Evolutionary conservation across 2,329 filamentous ascomycete species (phyloP), one percentile per base, ranked within the genome.

Genomic region (Stagonosporopsis chrysanthemi): DNA sequence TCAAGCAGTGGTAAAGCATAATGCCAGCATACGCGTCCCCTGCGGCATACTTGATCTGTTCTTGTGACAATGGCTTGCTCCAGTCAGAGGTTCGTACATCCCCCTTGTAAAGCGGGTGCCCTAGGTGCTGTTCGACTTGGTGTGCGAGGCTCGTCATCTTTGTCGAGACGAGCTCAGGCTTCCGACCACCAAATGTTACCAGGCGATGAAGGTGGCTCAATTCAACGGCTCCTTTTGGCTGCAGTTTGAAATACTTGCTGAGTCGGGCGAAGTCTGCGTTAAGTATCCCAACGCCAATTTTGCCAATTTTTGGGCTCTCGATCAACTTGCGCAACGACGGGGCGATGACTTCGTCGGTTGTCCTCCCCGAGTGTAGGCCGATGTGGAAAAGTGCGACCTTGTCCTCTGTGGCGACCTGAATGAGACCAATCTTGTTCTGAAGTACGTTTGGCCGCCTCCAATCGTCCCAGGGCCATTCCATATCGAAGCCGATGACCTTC

Each of bases 1-100:
- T 89, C 61, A 97, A 80, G 4, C 84, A 82, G 52, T 90, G 81
- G 67, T 86, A 96, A 0, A 97, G 79, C 65, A 91, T 89, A 14
- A 93, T 76, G 3, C 89, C 89, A 31, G 92, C 92, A 71, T 97
- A 97, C 0, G 92, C 90, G 75, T 97, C 94, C 0, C 89, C 86
- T 2, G 92, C 92, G n/a, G 93, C 76, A 80, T 83, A 94, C 82
- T 84, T 75, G 17, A 91, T 83, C 71, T 97, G 93, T 9, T 84
- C 74, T 62, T 83, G 78, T 19, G 79, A 82, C 31, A 97, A 77
- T 0, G 79, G 69, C 56, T 80, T 78, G 26, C 86, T 86, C 93
- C 94, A 97, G 70, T 94, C 84, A 63, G 91, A 88, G 1, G 82
- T 82, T 17, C 93, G 84, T 1, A 96, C 90, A 39, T 84, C 78